phyloP scores from a whole-genome alignment of 192 early-diverging fungal species.

The Linnemannia schmuckeri region DNA sequence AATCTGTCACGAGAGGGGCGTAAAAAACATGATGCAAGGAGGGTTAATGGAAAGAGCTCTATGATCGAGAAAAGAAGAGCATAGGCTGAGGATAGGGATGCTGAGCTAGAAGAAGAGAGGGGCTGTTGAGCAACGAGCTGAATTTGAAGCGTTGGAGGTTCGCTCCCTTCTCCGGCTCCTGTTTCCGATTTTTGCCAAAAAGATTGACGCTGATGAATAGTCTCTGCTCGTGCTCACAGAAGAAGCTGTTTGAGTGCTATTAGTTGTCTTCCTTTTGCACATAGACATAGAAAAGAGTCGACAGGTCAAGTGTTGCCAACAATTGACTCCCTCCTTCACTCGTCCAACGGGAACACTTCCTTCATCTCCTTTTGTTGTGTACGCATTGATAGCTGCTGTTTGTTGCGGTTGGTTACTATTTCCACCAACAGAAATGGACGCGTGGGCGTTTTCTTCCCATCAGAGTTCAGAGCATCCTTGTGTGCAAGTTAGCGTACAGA shows the following conservation, averaged over 20 bases:
- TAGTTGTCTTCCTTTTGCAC: background rate
- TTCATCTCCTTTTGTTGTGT: background rate
- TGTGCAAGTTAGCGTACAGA: background rate
- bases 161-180: background rate
- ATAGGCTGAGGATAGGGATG: background rate
- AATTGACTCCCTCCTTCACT: too few relatives aligned
- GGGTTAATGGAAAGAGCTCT: background rate
- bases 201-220: background rate
- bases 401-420: too few relatives aligned
- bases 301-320: background rate
- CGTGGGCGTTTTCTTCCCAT: slow-evolving; percentile 3
- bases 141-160: background rate
- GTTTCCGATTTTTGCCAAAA: background rate
- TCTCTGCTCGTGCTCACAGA: background rate
- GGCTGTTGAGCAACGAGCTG: background rate
- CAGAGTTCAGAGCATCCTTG: background rate
- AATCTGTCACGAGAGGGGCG: background rate
- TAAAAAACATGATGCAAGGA: background rate
- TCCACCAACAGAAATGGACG: background rate
- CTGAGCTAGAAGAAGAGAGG: background rate
- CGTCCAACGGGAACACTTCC: too few relatives aligned
- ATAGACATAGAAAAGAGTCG: background rate
- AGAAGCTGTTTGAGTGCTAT: background rate
- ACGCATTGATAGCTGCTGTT: background rate
- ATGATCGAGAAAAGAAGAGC: background rate